These are phyloP conservation scores for Paramyrothecium sp. DNA, from an alignment of 2,329 filamentous ascomycete genomes.

Conservation along the genomic window DNA sequence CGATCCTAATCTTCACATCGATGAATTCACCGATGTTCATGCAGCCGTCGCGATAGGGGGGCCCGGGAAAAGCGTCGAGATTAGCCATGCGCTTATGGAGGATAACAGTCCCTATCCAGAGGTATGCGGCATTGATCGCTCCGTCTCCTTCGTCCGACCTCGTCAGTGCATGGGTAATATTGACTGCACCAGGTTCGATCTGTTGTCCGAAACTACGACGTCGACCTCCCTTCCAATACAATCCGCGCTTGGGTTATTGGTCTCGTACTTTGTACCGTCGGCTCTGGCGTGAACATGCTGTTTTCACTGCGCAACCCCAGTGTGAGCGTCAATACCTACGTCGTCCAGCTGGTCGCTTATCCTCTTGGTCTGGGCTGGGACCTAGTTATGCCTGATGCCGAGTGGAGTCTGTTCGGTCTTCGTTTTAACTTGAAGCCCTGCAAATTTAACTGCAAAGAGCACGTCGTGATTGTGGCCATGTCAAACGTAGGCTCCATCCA, in stretches of 20 bases:
- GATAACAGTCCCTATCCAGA: no score
- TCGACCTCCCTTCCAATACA: conserved; percentile 62
- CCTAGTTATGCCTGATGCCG: conserved; percentile 50
- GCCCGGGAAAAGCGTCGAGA: no score
- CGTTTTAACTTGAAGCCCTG: conserved; percentile 57
- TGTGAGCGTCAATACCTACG: conserved; percentile 59
- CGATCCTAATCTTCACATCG: no score
- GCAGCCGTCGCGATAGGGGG: no score
- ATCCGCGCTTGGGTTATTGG: conserved; percentile 64
- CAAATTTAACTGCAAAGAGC: conserved; percentile 62
- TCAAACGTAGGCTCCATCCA: conserved; percentile 62
- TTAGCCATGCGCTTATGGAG: no score
- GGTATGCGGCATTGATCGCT: no score
- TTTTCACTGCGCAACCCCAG: conserved; percentile 60
- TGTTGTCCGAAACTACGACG: conserved; percentile 63
- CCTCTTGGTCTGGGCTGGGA: conserved; percentile 57
- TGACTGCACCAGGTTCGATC: conserved; percentile 66
- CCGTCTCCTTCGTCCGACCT: no score
- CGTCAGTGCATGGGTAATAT: no score
- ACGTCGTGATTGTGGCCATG: conserved; percentile 62
- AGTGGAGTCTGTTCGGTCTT: conserved; percentile 49
- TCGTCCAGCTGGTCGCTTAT: conserved; percentile 61
- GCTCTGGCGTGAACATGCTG: conserved; percentile 61
- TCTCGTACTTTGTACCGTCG: conserved; percentile 58
- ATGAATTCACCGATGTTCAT: no score